A percentile compares a stretch with the other conserved stretches of the same genome.
phyloP scores from a whole-genome alignment of 1,284 basidiomycete species.

The Ustilago hordei region DNA sequence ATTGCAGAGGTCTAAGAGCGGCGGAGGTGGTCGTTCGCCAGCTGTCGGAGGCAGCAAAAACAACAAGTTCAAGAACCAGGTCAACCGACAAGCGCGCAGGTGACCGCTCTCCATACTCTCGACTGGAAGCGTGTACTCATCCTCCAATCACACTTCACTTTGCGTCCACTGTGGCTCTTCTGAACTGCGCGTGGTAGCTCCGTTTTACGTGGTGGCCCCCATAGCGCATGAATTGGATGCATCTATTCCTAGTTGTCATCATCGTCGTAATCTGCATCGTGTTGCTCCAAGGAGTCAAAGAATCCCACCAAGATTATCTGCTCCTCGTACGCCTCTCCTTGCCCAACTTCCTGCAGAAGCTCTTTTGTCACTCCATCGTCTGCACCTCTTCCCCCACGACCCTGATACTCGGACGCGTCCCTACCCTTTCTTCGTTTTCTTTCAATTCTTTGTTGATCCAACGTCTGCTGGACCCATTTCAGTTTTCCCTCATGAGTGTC shows the following conservation, averaged over 20 bases:
- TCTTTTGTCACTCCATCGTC: slow-evolving; percentile 38
- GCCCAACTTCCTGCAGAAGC: not conserved
- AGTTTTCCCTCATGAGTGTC: slow-evolving; percentile 58
- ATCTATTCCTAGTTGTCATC: not conserved
- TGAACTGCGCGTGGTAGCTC: not conserved
- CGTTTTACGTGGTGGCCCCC: not conserved
- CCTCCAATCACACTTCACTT: slow-evolving; percentile 1
- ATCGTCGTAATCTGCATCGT: slow-evolving; percentile 1
- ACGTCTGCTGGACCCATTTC: slow-evolving; percentile 74
- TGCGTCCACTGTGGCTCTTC: not conserved
- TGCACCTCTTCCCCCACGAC: slow-evolving; percentile 48
- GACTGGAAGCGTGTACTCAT: not conserved
- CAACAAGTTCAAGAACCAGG: slow-evolving; percentile 46
- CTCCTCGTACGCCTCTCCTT: not conserved
- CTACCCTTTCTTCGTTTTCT: slow-evolving; percentile 31
- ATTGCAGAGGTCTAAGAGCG: slow-evolving; percentile 37
- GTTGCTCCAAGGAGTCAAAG: slow-evolving; percentile 16
- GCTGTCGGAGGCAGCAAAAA: slow-evolving; percentile 7
- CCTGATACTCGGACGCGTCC: slow-evolving; percentile 55
- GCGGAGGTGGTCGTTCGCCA: slow-evolving; percentile 1
- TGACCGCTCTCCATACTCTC: slow-evolving; percentile 1
- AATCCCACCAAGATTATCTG: slow-evolving; percentile 20
- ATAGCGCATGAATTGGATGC: not conserved
- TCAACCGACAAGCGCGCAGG: slow-evolving; percentile 30
- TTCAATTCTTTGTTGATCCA: slow-evolving; percentile 75